Conservation (phyloP, 495 filamentous ascomycete genomes). For the Penicillium herquei region DNA sequence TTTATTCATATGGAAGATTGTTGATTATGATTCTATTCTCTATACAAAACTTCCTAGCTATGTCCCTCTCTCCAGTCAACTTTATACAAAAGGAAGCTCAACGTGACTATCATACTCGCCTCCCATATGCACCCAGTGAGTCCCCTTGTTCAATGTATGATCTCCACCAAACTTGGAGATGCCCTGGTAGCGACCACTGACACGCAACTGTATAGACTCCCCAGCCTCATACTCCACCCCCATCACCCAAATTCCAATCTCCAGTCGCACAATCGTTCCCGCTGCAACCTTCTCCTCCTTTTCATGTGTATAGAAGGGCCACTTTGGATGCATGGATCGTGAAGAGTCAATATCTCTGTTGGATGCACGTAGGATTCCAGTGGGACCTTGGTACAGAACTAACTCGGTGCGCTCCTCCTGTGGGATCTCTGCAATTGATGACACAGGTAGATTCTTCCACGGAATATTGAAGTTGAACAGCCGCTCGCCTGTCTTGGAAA, state of each 20-base stretch:
- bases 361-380: slow-evolving; percentile 16
- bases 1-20: too few relatives aligned
- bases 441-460: slow-evolving; percentile 8
- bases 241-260: slow-evolving; percentile 22
- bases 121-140: slow-evolving; percentile 12
- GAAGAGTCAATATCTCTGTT: slow-evolving; percentile 16
- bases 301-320: slow-evolving; percentile 12
- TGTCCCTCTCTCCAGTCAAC: too few relatives aligned
- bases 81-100: slow-evolving; percentile 7
- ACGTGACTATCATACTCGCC: slow-evolving; percentile 13
- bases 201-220: slow-evolving; percentile 6
- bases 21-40: too few relatives aligned
- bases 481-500: slow-evolving; percentile 20
- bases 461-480: slow-evolving; percentile 30
- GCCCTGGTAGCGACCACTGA: slow-evolving; percentile 12
- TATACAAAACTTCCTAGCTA: too few relatives aligned
- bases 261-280: slow-evolving; percentile 12
- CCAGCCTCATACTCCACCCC: slow-evolving; percentile 16
- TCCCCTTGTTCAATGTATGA: slow-evolving; percentile 4
- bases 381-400: slow-evolving; percentile 14
- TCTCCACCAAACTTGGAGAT: slow-evolving; percentile 13
- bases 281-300: slow-evolving; percentile 10
- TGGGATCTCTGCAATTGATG: slow-evolving; percentile 9
- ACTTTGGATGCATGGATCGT: slow-evolving; percentile 18
- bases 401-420: slow-evolving; percentile 7